phyloP scores from a whole-genome alignment of 2,329 filamentous ascomycete genomes.

The Xylariomycetidae sp. region DNA sequence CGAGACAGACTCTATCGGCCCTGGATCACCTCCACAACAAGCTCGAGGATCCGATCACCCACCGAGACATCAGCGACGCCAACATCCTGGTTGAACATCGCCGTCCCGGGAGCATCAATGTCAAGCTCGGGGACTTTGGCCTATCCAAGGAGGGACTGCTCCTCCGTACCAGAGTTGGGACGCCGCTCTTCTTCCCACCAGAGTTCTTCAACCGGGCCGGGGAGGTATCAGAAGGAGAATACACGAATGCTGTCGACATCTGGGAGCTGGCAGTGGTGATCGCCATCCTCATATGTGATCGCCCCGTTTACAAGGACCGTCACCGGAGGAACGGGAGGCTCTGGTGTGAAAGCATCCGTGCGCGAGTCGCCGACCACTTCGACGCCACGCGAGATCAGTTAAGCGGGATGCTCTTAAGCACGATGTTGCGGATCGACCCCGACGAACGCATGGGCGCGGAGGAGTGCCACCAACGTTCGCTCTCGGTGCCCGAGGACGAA shows the following conservation, averaged over 20 bases:
- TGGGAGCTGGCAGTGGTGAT: conserved; percentile 1
- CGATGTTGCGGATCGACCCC: too few species aligned
- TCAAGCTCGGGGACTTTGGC: conserved; percentile 4
- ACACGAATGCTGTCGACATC: conserved; percentile 2
- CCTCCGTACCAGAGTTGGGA: not conserved
- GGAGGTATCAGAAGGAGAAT: not conserved
- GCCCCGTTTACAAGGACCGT: not conserved
- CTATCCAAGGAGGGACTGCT: not conserved
- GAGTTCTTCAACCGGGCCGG: conserved; percentile 1
- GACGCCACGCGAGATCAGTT: too few species aligned
- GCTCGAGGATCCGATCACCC: not conserved
- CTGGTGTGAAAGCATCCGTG: too few species aligned
- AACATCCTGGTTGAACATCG: conserved; percentile 2
- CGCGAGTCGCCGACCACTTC: too few species aligned
- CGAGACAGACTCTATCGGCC: not conserved
- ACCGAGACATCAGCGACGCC: conserved; percentile 1
- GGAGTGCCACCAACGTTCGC: too few species aligned
- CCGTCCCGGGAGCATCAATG: not conserved
- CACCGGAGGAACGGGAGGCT: too few species aligned
- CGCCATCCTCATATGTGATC: not conserved
- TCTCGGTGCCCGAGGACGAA: too few species aligned
- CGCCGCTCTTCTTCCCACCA: not conserved
- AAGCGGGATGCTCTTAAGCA: too few species aligned
- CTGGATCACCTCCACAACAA: conserved; percentile 1
- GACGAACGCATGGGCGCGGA: too few species aligned